Percentiles rank a stretch among this genome's conserved stretches.
phyloP scores from a whole-genome alignment of 306 rosid species.

The Cucumis sativus region Cucumber_9930_V3 NC_026656.2:18641001-18641500 shows the following conservation, averaged over 20 bases:
- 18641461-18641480: conserved; percentile 59
- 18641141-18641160: background rate
- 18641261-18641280: background rate
- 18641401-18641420: conserved; percentile 28
- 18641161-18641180: background rate
- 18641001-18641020: background rate
- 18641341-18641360: conserved; percentile 38
- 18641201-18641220: background rate
- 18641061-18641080: background rate
- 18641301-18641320: conserved; percentile 38
- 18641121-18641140: background rate
- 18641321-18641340: conserved; percentile 44
- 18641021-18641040: background rate
- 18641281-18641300: conserved; percentile 33
- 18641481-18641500: conserved; percentile 43
- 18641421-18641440: conserved; percentile 49
- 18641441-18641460: conserved; percentile 35
- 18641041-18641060: background rate
- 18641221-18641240: background rate
- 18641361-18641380: conserved; percentile 54
- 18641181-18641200: background rate
- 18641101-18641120: background rate
- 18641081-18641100: background rate
- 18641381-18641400: conserved; percentile 27
- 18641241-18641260: background rate